These are phyloP conservation scores for Myriangium duriaei DNA, from an alignment of 2,329 filamentous ascomycete genomes.

Conservation along the genomic window DNA sequence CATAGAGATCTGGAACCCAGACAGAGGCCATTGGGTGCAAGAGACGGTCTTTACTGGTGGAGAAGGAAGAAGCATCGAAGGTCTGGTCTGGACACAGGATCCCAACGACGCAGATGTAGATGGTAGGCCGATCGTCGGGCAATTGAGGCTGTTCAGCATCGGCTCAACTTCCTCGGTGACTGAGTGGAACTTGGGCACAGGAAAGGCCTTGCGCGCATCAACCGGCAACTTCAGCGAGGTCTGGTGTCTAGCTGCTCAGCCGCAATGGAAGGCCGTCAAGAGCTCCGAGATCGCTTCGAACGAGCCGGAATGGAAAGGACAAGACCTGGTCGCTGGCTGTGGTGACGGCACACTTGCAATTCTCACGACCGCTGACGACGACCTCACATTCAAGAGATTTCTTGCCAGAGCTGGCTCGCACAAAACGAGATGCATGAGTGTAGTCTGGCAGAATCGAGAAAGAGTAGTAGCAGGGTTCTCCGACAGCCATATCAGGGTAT, in stretches of 20 bases:
- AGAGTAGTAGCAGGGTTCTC: slow-evolving; percentile 82
- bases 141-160: slow-evolving; percentile 84
- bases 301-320: slow-evolving; percentile 21
- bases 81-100: slow-evolving; percentile 82
- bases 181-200: slow-evolving; percentile 83
- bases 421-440: slow-evolving; percentile 78
- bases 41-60: slow-evolving; percentile 77
- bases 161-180: slow-evolving; percentile 86
- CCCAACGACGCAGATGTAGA: slow-evolving; percentile 56
- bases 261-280: slow-evolving; percentile 35
- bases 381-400: slow-evolving; percentile 66
- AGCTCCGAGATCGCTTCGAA: slow-evolving; percentile 11
- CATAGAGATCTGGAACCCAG: slow-evolving; percentile 95
- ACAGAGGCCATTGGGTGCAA: slow-evolving; percentile 73
- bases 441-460: slow-evolving; percentile 76
- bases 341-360: slow-evolving; percentile 82
- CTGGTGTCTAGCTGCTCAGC: slow-evolving; percentile 90
- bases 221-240: slow-evolving; percentile 92
- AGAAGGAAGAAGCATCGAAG: slow-evolving; percentile 76
- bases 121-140: slow-evolving; percentile 53
- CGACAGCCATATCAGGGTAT: slow-evolving; percentile 89
- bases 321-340: slow-evolving; percentile 73
- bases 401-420: slow-evolving; percentile 67
- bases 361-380: slow-evolving; percentile 73
- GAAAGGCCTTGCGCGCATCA: slow-evolving; percentile 64